A percentile compares a stretch with the other conserved stretches of the same genome.
Conservation (phyloP, 2,329 filamentous ascomycete genomes). For the Aspergillus felis region DNA sequence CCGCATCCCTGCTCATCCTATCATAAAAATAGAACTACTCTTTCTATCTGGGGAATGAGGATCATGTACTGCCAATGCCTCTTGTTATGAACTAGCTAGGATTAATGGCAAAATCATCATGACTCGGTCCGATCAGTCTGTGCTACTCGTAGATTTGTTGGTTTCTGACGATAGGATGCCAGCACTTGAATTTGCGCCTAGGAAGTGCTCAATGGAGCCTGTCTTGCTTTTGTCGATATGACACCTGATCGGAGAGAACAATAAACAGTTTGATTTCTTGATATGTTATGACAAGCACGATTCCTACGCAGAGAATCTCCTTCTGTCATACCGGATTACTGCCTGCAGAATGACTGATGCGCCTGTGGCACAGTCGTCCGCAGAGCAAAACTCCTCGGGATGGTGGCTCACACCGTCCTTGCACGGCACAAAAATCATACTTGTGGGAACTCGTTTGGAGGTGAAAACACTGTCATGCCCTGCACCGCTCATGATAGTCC, state of each 20-base stretch:
- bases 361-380: conserved; percentile 57
- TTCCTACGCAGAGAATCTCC: conserved; percentile 35
- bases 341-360: conserved; percentile 41
- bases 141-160: neutral
- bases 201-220: neutral
- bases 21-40: conserved; percentile 17
- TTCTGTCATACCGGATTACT: conserved; percentile 33
- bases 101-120: conserved; percentile 31
- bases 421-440: conserved; percentile 66
- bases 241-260: neutral
- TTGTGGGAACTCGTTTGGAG: conserved; percentile 56
- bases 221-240: neutral
- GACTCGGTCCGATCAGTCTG: conserved; percentile 4
- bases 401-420: conserved; percentile 62
- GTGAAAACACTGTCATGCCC: conserved; percentile 64
- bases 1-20: conserved; percentile 18
- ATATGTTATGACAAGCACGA: neutral
- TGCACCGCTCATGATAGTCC: conserved; percentile 59
- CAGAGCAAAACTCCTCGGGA: conserved; percentile 58
- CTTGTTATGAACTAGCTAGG: conserved; percentile 26
- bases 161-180: neutral
- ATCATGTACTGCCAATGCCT: conserved; percentile 23
- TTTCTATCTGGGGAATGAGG: conserved; percentile 17
- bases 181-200: neutral
- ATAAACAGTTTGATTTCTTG: neutral